Conservation (phyloP, 2,329 filamentous ascomycete species). For the Pestalotiopsis sp. region DNA sequence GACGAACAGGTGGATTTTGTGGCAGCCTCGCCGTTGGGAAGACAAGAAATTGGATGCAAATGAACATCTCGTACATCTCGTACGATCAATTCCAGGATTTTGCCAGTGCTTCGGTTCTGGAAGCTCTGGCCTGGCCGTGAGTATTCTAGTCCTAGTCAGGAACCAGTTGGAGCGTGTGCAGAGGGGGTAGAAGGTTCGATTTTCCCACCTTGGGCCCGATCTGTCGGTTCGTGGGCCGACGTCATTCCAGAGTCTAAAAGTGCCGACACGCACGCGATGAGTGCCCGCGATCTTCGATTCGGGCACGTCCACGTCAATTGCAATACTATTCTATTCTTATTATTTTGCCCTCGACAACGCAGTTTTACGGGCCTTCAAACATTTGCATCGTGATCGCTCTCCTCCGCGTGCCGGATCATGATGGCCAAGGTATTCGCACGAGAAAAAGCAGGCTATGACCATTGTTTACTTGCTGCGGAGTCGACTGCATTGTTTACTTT, state of each 20-base stretch:
- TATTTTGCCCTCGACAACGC: background rate
- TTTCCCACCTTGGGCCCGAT: constrained; percentile 8
- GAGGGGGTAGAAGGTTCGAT: constrained; percentile 7
- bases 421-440: background rate
- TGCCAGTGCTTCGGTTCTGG: constrained; percentile 4
- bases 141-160: background rate
- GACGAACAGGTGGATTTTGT: background rate
- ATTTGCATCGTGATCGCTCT: background rate
- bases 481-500: constrained; percentile 9
- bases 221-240: constrained; percentile 6
- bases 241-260: constrained; percentile 9
- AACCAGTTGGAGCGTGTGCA: background rate
- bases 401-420: background rate
- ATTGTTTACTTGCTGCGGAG: constrained; percentile 9
- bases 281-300: background rate
- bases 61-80: background rate
- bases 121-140: constrained; percentile 2
- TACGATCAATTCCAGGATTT: background rate
- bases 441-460: background rate
- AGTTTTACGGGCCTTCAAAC: background rate
- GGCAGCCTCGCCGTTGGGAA: background rate
- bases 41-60: background rate
- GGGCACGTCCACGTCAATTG: background rate
- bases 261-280: background rate
- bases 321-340: background rate